Evolutionary conservation across 192 early-diverging fungal genomes (phyloP), one percentile per base, ranked within the genome.

Genomic region (Allomyces javanicus): DNA sequence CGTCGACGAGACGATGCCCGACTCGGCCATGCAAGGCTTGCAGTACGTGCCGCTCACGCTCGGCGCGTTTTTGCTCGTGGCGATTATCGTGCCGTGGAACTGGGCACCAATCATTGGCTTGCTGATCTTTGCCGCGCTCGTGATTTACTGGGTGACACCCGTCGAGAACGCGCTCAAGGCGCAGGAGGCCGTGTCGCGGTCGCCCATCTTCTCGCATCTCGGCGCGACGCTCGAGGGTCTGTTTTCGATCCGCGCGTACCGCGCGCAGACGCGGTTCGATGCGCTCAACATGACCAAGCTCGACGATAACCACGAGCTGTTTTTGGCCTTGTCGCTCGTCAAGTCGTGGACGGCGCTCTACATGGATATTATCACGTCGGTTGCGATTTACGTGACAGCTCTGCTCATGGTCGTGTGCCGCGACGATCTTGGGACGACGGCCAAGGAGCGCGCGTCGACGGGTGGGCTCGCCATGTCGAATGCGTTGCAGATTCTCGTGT

Each of bases 191-290:
- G 67, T 67, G 65, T 85, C 82, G 66, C 87, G 87, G 65, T 73
- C 82, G 0, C 85, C 85, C 4, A 84, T 89, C 55, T 89, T 89
- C 71, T 69, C 79, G 1, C 87, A 89, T 70, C 72, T 89, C 44
- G 84, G 86, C 1, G 77, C 84, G 11, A 86, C 87, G 10, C 70
- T 89, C 1, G 84, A 88, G 66, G 87, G 87, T 0, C 74, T 89
- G 9, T 83, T 83, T 63, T 79, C 80, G 4, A 86, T 88, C 63
- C 76, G 86, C 11, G 77, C 83, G 21, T 88, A 85, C 66, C 73
- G 77, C 63, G 83, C 75, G 11, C 72, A 86, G 69, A 26, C 70
- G 6, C 73, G 86, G 25, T 85, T 88, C 67, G 81, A 83, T 65
- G 67, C 67, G 14, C 67, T 73, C 62, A 85, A 86, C 75, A 68